Evolutionary conservation across 306 rosid species (phyloP).

Genomic region (Datisca glomerata): DNA sequence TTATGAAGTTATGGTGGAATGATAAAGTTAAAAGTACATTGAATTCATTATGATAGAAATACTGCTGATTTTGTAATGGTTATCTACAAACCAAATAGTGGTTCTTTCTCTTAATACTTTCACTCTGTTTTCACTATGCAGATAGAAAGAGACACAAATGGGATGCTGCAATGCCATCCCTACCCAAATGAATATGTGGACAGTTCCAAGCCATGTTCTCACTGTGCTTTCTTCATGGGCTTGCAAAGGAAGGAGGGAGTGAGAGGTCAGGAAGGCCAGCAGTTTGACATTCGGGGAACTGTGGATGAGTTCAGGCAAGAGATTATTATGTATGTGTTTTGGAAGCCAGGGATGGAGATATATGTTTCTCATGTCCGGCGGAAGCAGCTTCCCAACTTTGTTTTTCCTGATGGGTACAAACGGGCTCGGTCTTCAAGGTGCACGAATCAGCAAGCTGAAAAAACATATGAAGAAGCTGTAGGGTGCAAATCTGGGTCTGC

Average conservation of each 20-base stretch:
- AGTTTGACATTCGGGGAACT: conserved; percentile 91
- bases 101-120: conserved; percentile 4
- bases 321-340: conserved; percentile 57
- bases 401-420: conserved; percentile 80
- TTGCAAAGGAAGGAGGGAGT: conserved; percentile 96
- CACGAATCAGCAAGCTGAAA: conserved; percentile 31
- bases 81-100: too few species aligned
- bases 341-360: conserved; percentile 96
- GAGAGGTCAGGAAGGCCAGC: conserved; percentile 92
- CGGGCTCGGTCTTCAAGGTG: conserved; percentile 48
- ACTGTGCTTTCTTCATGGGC: conserved; percentile 95
- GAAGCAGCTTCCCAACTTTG: conserved; percentile 83
- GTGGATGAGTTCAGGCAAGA: conserved; percentile 92
- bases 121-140: conserved; percentile 28
- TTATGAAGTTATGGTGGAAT: too few species aligned
- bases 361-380: conserved; percentile 93
- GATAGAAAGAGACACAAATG: conserved; percentile 92
- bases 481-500: conserved; percentile 33
- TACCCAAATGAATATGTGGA: conserved; percentile 74
- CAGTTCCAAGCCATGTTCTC: conserved; percentile 62
- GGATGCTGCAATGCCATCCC: conserved; percentile 97
- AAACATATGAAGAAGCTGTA: conserved; percentile 26
- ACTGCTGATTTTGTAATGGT: too few species aligned
- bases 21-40: too few species aligned
- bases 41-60: too few species aligned